These are phyloP conservation scores for Hyphopichia homilentoma DNA, from an alignment of 805 yeast species.

Conservation along the genomic window DNA sequence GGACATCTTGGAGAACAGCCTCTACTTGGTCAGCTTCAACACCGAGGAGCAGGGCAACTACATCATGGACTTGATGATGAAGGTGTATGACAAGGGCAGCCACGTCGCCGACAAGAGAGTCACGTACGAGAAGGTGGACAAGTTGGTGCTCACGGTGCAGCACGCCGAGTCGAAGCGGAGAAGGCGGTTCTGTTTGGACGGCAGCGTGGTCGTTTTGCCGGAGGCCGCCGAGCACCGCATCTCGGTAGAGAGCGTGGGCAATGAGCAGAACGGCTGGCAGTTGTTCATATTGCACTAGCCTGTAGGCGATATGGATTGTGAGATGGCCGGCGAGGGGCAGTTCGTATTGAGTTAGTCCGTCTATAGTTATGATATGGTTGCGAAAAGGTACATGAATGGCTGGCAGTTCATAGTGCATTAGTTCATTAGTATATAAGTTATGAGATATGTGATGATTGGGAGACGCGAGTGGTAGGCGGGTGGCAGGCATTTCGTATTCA, in stretches of 20 bases:
- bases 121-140: slow-evolving; percentile 33
- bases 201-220: slow-evolving; percentile 43
- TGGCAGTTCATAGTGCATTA: too few relatives aligned
- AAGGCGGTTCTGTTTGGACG: slow-evolving; percentile 68
- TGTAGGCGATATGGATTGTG: too few relatives aligned
- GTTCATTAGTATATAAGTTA: too few relatives aligned
- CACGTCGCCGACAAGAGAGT: slow-evolving; percentile 52
- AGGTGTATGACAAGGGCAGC: slow-evolving; percentile 53
- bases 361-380: too few relatives aligned
- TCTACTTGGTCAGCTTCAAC: slow-evolving; percentile 47
- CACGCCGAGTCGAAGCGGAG: slow-evolving; percentile 13
- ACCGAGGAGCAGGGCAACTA: slow-evolving; percentile 24
- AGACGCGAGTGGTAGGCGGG: too few relatives aligned
- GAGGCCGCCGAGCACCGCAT: slow-evolving; percentile 11
- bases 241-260: slow-evolving; percentile 14
- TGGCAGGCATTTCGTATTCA: too few relatives aligned
- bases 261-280: slow-evolving; percentile 18
- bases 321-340: too few relatives aligned
- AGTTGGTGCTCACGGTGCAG: slow-evolving; percentile 12
- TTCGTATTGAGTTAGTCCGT: too few relatives aligned
- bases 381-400: too few relatives aligned
- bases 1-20: slow-evolving; percentile 32
- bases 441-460: too few relatives aligned
- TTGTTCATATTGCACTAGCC: slow-evolving; percentile 9
- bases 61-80: slow-evolving; percentile 52